Base-by-base conservation (phyloP, 805 yeast genomes). In the Kluyveromyces nonfermentans region DNA sequence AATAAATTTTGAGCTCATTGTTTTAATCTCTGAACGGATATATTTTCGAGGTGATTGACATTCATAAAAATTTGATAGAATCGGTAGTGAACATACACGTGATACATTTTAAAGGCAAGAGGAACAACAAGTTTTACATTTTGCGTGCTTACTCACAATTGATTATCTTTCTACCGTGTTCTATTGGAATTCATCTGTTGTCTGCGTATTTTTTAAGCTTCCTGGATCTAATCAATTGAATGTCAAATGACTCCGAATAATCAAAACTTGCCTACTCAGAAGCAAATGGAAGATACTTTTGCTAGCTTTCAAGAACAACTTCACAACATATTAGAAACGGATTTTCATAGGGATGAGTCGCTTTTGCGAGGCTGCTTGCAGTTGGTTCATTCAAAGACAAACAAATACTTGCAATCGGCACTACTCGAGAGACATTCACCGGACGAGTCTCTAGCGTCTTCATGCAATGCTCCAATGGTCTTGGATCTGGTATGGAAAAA, bases 401-500 rank as follows among this genome's bases (percentile, higher is more conserved):
- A 47, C 30, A 48, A 49, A 12, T 25, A 53, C 22, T 37, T 58
- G 10, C 43, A 33, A 5, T 48, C 48, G 30, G 43, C 44, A n/a
- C 25, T 49, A 35, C 32, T 40, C 10, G 28, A 12, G 7, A 25
- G n/a, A 15, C n/a, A 15, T 15, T 19, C 37, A 10, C 18, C 18
- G 14, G 45, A 33, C 28, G 28, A 5, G 15, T 36, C 28, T 25
- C 35, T 12, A 21, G 37, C 18, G 14, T 2, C 20, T 12, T 33
- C 40, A 41, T 10, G 12, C 28, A 38, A 35, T 28, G 45, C 40
- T 21, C 40, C 34, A 28, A 20, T 42, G 25, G 19, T 74, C 6
- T 67, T 82, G 16, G 82, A 77, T 41, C 51, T 58, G 4, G 28
- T 42, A 7, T 46, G 49, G 49, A 43, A 35, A 33, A 34, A 33